These are phyloP conservation scores for Talaromyces thailandensis DNA, from an alignment of 495 filamentous ascomycete species.

Conservation along the genomic window DNA sequence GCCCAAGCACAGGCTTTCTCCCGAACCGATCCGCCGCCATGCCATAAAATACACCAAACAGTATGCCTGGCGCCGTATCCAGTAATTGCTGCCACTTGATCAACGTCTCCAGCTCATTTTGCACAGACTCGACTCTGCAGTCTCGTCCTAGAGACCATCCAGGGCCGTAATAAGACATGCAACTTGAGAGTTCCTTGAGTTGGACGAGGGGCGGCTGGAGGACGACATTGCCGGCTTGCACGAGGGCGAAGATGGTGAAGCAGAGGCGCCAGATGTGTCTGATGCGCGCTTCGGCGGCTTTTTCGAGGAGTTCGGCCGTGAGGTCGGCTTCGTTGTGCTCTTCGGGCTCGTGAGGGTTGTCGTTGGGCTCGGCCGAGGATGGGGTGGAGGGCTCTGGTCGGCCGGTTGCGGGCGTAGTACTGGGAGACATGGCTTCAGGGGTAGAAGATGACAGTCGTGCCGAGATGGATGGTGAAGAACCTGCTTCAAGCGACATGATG, in stretches of 20 bases:
- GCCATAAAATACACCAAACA: conserved; percentile 45
- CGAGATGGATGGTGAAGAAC: not conserved
- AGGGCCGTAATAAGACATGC: conserved; percentile 3
- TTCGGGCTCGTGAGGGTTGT: not conserved
- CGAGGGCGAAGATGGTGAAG: conserved; percentile 5
- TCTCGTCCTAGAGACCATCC: conserved; percentile 2
- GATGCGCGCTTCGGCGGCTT: not conserved
- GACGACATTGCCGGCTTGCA: conserved; percentile 4
- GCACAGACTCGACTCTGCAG: conserved; percentile 1
- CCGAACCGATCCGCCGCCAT: conserved; percentile 55
- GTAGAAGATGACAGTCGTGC: not conserved
- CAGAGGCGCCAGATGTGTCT: conserved; percentile 3
- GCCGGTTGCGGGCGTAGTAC: not conserved
- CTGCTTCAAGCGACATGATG: not conserved
- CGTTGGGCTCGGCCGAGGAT: not conserved
- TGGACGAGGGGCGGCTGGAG: conserved; percentile 3
- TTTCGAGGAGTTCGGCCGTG: not conserved
- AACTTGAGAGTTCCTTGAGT: not conserved
- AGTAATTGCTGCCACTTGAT: conserved; percentile 3
- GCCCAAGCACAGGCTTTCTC: conserved; percentile 56
- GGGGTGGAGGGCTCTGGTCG: not conserved
- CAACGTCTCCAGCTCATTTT: conserved; percentile 4
- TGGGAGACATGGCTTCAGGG: not conserved
- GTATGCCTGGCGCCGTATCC: conserved; percentile 4
- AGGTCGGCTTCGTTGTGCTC: not conserved